Base-by-base conservation (phyloP, 1,284 basidiomycete species). In the Irpex sp. region DNA sequence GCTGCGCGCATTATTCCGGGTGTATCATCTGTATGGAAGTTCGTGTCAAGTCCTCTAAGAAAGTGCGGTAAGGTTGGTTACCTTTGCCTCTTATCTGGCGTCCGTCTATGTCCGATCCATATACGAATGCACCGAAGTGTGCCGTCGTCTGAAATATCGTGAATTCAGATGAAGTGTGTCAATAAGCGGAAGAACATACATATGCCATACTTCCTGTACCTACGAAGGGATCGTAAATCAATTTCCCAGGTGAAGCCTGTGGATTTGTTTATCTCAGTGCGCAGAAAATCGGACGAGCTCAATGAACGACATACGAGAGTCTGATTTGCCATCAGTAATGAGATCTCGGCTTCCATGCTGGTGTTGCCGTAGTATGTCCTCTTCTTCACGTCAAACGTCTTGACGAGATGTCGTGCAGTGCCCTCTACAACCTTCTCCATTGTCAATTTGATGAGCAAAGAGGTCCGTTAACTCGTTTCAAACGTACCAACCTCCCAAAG, bases 171-270 rank as follows among this genome's bases (percentile, higher is more conserved):
- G 6, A 9, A 15, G 7, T 18, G 7, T 0, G 10, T 15, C 2
- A 0, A 54, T 2, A 5, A 66, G 1, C 20, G 11, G 4, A 18
- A 22, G 32, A 32, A 82, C 88, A 73, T 72, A 95, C 93, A 82
- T 99, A 97, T 42, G 97, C 92, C 92, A 99, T 96, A 74, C 97
- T 98, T 6, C 98, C 98, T 0, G 98, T 99, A 1, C 98, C 98
- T 65, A 95, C 92, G 80, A 99, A 99, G 0, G 98, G 98, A 79
- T 99, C 98, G 77, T 99, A 99, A 20, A 99, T 87, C 43, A 99
- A 81, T 81, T 96, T 98, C 54, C 97, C 97, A 2, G 96, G 92
- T 3, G 92, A 88, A 0, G 97, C 94, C 95, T 97, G 70, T 15
- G 67, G 20, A 63, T 70, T 22, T 32, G 60, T 54, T n/a, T 15